A percentile compares a stretch with the other conserved stretches of the same genome.
Conservation (phyloP, 352 stramenopile genomes). For the Aphanomyces euteiches region DNA sequence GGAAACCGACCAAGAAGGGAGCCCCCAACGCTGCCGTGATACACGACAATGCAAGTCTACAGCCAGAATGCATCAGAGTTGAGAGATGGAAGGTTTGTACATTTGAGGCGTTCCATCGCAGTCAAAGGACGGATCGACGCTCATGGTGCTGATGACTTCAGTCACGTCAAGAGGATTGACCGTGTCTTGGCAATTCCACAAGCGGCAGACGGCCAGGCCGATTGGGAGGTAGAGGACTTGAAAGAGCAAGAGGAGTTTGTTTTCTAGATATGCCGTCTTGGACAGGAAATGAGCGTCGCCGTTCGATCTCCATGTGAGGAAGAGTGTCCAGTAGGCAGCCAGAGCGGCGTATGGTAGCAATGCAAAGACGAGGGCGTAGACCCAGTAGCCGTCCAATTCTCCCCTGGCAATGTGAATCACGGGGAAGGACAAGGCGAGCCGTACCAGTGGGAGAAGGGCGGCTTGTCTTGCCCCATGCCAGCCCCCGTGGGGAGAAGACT, state of each 20-base stretch:
- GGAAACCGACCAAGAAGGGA: slow-evolving; percentile 47
- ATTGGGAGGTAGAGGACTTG: slow-evolving; percentile 58
- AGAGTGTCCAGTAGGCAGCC: background rate
- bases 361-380: slow-evolving; percentile 43
- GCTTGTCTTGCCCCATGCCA: slow-evolving; percentile 5
- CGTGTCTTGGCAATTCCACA: slow-evolving; percentile 51
- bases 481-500: slow-evolving; percentile 35
- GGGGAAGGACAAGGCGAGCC: background rate
- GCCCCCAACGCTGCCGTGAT: background rate
- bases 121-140: background rate
- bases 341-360: background rate
- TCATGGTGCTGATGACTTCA: background rate
- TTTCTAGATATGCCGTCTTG: slow-evolving; percentile 37
- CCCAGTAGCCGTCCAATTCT: slow-evolving; percentile 49
- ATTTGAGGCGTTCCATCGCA: background rate
- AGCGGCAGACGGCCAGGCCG: slow-evolving; percentile 51
- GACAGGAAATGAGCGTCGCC: slow-evolving; percentile 27
- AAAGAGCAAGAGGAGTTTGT: slow-evolving; percentile 44
- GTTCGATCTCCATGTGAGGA: slow-evolving; percentile 23
- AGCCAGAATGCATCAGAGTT: background rate
- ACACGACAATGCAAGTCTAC: background rate
- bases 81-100: background rate
- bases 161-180: slow-evolving; percentile 10
- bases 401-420: background rate
- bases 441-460: slow-evolving; percentile 18